phyloP scores from a whole-genome alignment of 371 early-diverging fungal species.

The Rhizopus arrhizus region DNA sequence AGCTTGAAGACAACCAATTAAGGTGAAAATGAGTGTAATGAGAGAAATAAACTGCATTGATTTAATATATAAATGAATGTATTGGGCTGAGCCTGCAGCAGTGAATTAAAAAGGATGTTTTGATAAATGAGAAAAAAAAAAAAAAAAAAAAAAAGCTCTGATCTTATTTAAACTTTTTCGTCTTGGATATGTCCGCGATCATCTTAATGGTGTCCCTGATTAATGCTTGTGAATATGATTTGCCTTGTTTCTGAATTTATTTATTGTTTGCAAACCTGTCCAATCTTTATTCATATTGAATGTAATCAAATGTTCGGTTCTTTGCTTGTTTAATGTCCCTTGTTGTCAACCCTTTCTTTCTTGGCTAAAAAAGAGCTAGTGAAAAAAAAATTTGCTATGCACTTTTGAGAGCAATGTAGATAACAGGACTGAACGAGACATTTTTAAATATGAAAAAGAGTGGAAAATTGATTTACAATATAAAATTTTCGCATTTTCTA shows the following conservation, averaged over 20 bases:
- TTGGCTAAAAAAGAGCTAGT: no score
- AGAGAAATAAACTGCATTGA: conserved; percentile 22
- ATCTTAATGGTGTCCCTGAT: background rate
- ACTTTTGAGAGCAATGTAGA: no score
- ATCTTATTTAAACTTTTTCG: conserved; percentile 1
- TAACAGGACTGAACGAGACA: no score
- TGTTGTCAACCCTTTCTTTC: no score
- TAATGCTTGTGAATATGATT: background rate
- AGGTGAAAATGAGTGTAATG: conserved; percentile 16
- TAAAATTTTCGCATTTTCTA: no score
- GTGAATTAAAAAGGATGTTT: background rate
- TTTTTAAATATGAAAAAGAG: no score
- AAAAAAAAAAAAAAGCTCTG: background rate
- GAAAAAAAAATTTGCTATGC: no score
- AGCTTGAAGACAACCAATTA: conserved; percentile 30
- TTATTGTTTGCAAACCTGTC: background rate
- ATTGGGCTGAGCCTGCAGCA: conserved; percentile 13
- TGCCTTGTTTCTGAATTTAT: conserved; percentile 1
- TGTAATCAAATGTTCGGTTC: background rate
- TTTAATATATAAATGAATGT: background rate
- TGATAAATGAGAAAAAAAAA: background rate
- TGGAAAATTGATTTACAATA: no score
- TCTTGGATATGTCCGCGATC: background rate
- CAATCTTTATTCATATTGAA: background rate
- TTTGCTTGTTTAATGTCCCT: no score